Evolutionary conservation across 2,329 filamentous ascomycete species (phyloP).

Genomic region (Diaporthe citrichinensis): DNA sequence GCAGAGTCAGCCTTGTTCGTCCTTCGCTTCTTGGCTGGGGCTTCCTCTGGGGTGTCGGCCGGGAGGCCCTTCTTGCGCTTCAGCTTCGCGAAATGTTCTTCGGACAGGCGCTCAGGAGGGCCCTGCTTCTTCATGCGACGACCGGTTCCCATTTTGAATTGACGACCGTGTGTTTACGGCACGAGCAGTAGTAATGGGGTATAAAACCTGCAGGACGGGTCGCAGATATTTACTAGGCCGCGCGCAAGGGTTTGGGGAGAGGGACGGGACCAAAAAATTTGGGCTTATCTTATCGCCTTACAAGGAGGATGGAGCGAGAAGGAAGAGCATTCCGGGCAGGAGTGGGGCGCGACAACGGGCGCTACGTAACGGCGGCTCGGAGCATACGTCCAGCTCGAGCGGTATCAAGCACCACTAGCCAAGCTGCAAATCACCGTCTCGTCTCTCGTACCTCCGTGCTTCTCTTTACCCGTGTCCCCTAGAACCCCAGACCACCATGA

Average conservation of each 20-base stretch:
- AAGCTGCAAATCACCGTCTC: background rate
- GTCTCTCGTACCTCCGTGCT: background rate
- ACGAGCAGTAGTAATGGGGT: background rate
- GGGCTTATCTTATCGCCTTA: constrained; percentile 36
- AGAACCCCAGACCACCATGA: constrained; percentile 65
- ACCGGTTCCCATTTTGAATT: constrained; percentile 82
- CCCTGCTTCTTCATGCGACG: constrained; percentile 98
- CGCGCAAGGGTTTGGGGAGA: constrained; percentile 11
- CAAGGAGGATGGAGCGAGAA: background rate
- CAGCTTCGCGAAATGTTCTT: constrained; percentile 80
- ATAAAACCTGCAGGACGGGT: background rate
- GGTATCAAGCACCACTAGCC: background rate
- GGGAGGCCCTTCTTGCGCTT: constrained; percentile 88
- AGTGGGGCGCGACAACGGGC: constrained; percentile 10
- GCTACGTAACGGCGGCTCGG: constrained; percentile 35
- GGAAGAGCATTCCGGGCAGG: background rate
- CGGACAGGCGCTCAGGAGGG: constrained; percentile 84
- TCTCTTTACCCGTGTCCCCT: background rate
- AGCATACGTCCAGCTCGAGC: background rate
- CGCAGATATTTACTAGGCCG: constrained; percentile 10
- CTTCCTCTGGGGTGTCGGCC: constrained; percentile 69
- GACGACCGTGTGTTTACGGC: constrained; percentile 41
- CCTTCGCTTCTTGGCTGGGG: constrained; percentile 72
- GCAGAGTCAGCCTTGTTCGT: constrained; percentile 52
- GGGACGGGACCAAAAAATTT: constrained; percentile 35